A percentile compares a stretch with the other conserved stretches of the same genome.
These are phyloP conservation scores for Calonectria hongkongensis DNA, from an alignment of 2,329 filamentous ascomycete species.

Conservation along the genomic window DNA sequence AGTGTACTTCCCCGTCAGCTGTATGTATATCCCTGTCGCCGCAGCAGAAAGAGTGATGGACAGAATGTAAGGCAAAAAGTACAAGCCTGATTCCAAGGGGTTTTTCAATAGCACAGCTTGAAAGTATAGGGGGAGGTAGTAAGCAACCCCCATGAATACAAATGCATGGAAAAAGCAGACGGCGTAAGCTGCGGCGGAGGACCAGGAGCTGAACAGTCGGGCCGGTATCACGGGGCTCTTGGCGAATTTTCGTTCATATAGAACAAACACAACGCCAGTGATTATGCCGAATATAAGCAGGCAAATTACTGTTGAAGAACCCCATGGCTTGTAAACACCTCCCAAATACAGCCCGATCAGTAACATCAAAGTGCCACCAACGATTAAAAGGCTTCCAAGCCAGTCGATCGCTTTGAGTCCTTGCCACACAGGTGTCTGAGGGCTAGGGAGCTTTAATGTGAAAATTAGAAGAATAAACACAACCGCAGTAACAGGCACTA, in stretches of 20 bases:
- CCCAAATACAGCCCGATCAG: constrained; percentile 82
- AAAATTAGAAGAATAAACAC: constrained; percentile 76
- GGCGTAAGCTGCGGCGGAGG: constrained; percentile 74
- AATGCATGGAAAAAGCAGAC: constrained; percentile 68
- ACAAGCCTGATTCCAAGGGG: constrained; percentile 76
- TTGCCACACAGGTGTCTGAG: constrained; percentile 75
- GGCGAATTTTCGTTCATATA: constrained; percentile 79
- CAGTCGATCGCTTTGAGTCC: constrained; percentile 78
- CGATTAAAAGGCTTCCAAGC: constrained; percentile 76
- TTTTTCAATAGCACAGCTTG: constrained; percentile 79
- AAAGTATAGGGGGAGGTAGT: constrained; percentile 84
- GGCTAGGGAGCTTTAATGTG: constrained; percentile 80
- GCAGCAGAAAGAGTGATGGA: constrained; percentile 67
- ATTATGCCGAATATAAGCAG: constrained; percentile 76
- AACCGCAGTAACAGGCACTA: constrained; percentile 69
- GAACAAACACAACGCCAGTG: constrained; percentile 70
- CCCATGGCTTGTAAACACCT: constrained; percentile 77
- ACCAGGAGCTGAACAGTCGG: constrained; percentile 72
- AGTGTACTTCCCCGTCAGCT: constrained; percentile 75
- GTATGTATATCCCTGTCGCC: constrained; percentile 64
- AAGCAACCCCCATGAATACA: constrained; percentile 79
- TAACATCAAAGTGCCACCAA: constrained; percentile 81
- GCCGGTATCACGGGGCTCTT: constrained; percentile 82
- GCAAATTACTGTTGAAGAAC: constrained; percentile 76
- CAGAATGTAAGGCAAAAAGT: constrained; percentile 77